Evolutionary conservation across 257 asterid genomes (phyloP).

Genomic region (Henckelia pumila): DNA sequence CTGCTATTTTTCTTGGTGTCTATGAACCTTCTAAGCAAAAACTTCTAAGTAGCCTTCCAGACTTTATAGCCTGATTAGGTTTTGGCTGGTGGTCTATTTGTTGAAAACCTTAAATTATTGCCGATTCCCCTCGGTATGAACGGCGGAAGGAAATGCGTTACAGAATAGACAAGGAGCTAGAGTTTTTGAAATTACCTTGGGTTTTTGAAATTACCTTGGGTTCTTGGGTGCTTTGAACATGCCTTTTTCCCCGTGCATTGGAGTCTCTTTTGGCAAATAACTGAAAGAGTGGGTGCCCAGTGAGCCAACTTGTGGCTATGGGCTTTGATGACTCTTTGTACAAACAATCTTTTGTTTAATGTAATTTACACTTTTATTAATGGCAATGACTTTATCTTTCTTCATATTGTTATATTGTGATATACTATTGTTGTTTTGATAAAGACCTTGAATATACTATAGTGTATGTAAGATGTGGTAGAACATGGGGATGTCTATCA

Average conservation of each 20-base stretch:
- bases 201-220: neutral
- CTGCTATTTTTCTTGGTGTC: slow-evolving; percentile 93
- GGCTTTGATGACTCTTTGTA: too few relatives aligned
- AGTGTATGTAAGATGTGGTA: too few relatives aligned
- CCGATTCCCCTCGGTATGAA: neutral
- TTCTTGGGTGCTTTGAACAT: neutral
- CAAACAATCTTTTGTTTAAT: too few relatives aligned
- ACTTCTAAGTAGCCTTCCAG: slow-evolving; percentile 69
- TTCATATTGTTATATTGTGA: too few relatives aligned
- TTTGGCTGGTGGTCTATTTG: slow-evolving; percentile 2
- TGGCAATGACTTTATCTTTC: too few relatives aligned
- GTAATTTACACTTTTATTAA: too few relatives aligned
- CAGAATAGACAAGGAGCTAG: neutral
- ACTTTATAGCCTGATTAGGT: slow-evolving; percentile 11
- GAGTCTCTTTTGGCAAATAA: too few relatives aligned
- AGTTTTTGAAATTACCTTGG: neutral
- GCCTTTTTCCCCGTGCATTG: neutral
- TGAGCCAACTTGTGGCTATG: too few relatives aligned
- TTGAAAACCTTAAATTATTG: neutral
- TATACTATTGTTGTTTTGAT: too few relatives aligned
- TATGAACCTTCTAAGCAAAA: slow-evolving; percentile 94
- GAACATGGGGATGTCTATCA: too few relatives aligned
- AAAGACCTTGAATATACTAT: too few relatives aligned
- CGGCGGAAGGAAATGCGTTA: neutral
- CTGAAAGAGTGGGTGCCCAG: too few relatives aligned